Evolutionary conservation across 78 protist genomes (phyloP).

Genomic region (Trichosphaerium sp.): DNA sequence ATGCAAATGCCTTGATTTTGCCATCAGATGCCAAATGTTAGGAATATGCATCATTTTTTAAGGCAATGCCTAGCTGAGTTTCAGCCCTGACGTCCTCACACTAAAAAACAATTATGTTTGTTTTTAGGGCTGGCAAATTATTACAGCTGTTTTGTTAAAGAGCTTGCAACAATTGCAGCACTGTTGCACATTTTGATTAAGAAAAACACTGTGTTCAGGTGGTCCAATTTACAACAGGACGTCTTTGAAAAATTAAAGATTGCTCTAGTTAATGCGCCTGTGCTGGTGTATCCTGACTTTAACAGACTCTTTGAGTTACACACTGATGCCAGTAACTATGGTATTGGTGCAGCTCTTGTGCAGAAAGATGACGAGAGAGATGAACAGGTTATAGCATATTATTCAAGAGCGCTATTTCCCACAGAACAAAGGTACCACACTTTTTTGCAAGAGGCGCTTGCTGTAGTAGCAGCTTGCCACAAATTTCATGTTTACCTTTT

Average conservation of each 20-base stretch:
- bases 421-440: slow-evolving; percentile 11
- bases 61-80: too few species aligned
- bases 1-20: too few species aligned
- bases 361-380: slow-evolving; percentile 2
- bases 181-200: not conserved
- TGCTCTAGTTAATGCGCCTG: not conserved
- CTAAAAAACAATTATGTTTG: not conserved
- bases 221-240: not conserved
- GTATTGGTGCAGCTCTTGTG: slow-evolving; percentile 14
- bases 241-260: not conserved
- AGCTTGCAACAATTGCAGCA: not conserved
- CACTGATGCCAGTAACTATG: slow-evolving; percentile 25
- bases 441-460: slow-evolving; percentile 10
- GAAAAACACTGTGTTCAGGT: not conserved
- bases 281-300: not conserved
- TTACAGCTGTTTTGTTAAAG: slow-evolving; percentile 9
- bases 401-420: not conserved
- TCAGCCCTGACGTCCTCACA: not conserved
- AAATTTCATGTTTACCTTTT: not conserved
- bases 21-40: too few species aligned
- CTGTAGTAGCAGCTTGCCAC: not conserved
- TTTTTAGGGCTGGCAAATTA: slow-evolving; percentile 13
- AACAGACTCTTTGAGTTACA: not conserved
- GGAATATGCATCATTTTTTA: too few species aligned
- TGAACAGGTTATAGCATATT: slow-evolving; percentile 4